phyloP scores from a whole-genome alignment of 495 filamentous ascomycete species.

The Neurospora africana region DNA sequence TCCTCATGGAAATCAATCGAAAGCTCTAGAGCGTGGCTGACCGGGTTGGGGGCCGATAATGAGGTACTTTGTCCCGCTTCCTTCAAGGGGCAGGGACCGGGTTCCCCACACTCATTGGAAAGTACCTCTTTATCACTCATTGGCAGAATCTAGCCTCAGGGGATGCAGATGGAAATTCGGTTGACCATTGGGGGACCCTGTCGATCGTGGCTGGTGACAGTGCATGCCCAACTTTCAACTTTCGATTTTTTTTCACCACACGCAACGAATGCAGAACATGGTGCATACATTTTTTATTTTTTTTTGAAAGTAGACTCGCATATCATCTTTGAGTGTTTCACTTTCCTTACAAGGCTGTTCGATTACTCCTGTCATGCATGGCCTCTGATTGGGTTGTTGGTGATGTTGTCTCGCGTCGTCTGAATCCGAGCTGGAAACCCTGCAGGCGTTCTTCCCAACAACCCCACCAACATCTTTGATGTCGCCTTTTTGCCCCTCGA shows the following conservation, averaged over 20 bases:
- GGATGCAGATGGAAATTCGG: constrained; percentile 12
- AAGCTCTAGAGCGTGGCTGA: constrained; percentile 28
- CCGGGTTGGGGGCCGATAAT: constrained; percentile 9
- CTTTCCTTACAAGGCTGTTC: neutral
- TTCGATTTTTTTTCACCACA: neutral
- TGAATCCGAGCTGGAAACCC: neutral
- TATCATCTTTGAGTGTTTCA: neutral
- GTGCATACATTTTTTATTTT: neutral
- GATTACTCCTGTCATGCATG: neutral
- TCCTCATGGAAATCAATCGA: constrained; percentile 29
- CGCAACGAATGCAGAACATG: neutral
- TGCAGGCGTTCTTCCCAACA: neutral
- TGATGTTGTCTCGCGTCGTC: neutral
- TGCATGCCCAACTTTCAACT: neutral
- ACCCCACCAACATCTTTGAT: neutral
- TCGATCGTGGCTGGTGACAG: constrained; percentile 8
- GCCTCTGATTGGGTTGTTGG: neutral
- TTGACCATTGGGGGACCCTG: constrained; percentile 4
- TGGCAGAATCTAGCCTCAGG: neutral
- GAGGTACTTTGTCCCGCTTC: constrained; percentile 4
- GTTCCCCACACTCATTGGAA: neutral
- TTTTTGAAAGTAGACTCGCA: neutral
- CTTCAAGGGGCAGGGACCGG: neutral
- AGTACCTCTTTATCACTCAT: constrained; percentile 9
- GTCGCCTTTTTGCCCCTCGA: neutral